Evolutionary conservation across 257 asterid species (phyloP), one percentile per base, ranked within the genome.

Genomic region (Verbena officinalis): DNA sequence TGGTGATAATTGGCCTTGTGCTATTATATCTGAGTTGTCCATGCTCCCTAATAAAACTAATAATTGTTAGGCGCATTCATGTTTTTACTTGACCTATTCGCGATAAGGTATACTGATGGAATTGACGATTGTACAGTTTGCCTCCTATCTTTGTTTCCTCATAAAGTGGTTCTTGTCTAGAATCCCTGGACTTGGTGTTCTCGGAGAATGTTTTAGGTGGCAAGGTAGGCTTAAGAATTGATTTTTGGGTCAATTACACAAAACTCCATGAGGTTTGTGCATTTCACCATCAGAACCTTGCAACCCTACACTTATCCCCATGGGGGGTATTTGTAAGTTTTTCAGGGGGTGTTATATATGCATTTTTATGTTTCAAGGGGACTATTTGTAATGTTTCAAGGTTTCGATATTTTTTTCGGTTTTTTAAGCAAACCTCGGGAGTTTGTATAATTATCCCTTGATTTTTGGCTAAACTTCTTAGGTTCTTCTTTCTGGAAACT

Each of bases 101-200:
- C 59, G 3, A 24, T n/a, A 30, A 15, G 27, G 33, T 15, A 44
- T 44, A 16, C 45, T 45, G 22, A 30, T 49, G 50, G 30, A 30
- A 43, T 52, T 16, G 40, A 59, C n/a, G 15, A 40, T 59, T 19
- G 9, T 50, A 39, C 40, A 20, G 7, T 23, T 24, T 15, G 11
- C 46, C 10, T 33, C 27, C 24, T 43, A 30, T 10, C 38, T 53
- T 62, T 63, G 59, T 21, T 64, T 57, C 11, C 9, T 56, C 6
- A 7, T 21, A 13, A 23, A 14, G 48, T 60, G 30, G 22, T 52
- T 51, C 52, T 54, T 54, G 9, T 44, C 20, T 13, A 42, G 43
- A 38, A 40, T 45, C 44, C 55, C 45, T 50, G 55, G 67, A 72
- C 64, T 31, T 67, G 50, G 23, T 15, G 51, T 23, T 36, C 33